Evolutionary conservation across 176 grass and related monocot species (phyloP), one percentile per base, ranked within the genome.

Genomic region (Rhynchospora tenuis): DNA sequence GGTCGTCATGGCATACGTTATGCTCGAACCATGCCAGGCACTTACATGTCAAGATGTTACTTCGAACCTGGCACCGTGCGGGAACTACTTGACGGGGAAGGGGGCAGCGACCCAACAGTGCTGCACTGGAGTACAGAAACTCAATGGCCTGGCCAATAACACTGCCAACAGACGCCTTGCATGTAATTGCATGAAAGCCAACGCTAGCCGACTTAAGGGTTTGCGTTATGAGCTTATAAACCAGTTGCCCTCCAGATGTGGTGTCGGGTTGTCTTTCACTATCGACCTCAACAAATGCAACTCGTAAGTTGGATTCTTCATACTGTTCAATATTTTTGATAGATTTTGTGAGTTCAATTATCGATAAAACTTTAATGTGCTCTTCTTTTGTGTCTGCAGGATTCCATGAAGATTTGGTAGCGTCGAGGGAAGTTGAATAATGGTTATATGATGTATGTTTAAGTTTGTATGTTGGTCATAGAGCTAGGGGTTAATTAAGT

Each of bases 151-250:
- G 59, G 78, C 59, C 6, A 38, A 46, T 9, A 63, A 17, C 54
- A 63, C 59, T 16, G 50, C 29, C 0, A 63, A 63, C 59, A 46
- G 33, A 7, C 78, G 78, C 57, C 2, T 6, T 24, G 55, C 78
- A 15, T 81, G 78, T 63, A 81, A 81, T 17, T 81, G 78, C 78
- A 60, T 81, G 55, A 81, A 63, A 47, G 31, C 56, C 62, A 63
- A 62, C 19, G 78, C 78, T 13, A 56, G n/a, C 20, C 23, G 56
- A 46, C 31, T 61, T 45, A 81, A 81, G n/a, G 78, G 78, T 3
- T 44, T 81, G 19, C 78, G 57, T 1, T 81, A 81, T 15, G 14
- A 81, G 9, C 57, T 62, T 13, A 26, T 81, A 63, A 81, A 61
- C 78, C 42, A 43, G 33, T 63, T 81, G 78, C 78, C 78, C 8